Conservation (phyloP, 2,329 filamentous ascomycete species). For the Hymenotorrendiella dingleyae region DNA sequence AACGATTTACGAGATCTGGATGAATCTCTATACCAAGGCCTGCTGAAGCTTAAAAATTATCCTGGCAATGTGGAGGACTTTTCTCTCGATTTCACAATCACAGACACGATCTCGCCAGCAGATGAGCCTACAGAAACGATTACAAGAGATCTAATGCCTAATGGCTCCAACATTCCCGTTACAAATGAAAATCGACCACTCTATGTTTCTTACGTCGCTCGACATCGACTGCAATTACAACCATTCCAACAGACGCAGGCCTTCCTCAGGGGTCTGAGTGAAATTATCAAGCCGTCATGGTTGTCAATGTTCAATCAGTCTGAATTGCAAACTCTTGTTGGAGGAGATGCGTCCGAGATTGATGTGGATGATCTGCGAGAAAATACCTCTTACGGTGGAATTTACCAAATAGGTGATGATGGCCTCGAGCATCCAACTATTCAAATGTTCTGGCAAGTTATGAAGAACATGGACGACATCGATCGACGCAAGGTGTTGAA, state of each 20-base stretch:
- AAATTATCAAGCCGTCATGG: conserved; percentile 89
- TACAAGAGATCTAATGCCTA: conserved; percentile 68
- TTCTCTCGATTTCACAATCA: conserved; percentile 82
- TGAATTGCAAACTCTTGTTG: conserved; percentile 88
- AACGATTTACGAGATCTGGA: conserved; percentile 93
- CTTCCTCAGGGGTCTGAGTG: conserved; percentile 78
- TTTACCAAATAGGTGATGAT: conserved; percentile 88
- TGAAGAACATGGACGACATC: conserved; percentile 67
- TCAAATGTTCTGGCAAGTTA: conserved; percentile 84
- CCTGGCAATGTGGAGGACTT: conserved; percentile 74
- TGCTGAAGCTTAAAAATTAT: conserved; percentile 80
- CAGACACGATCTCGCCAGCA: conserved; percentile 54
- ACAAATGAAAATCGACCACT: conserved; percentile 88
- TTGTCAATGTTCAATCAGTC: conserved; percentile 97
- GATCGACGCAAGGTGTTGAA: conserved; percentile 85
- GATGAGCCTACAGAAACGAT: conserved; percentile 50
- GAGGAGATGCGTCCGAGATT: conserved; percentile 79
- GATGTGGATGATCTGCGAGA: conserved; percentile 78
- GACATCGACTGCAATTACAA: conserved; percentile 78
- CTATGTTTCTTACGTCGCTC: conserved; percentile 90
- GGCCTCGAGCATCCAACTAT: conserved; percentile 79
- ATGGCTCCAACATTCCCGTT: conserved; percentile 71
- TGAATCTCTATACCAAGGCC: conserved; percentile 81
- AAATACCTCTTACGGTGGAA: conserved; percentile 81
- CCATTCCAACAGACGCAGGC: conserved; percentile 76